Evolutionary conservation across 768 basidiomycete species (phyloP).

Genomic region (Leccinum subgranulosum): DNA sequence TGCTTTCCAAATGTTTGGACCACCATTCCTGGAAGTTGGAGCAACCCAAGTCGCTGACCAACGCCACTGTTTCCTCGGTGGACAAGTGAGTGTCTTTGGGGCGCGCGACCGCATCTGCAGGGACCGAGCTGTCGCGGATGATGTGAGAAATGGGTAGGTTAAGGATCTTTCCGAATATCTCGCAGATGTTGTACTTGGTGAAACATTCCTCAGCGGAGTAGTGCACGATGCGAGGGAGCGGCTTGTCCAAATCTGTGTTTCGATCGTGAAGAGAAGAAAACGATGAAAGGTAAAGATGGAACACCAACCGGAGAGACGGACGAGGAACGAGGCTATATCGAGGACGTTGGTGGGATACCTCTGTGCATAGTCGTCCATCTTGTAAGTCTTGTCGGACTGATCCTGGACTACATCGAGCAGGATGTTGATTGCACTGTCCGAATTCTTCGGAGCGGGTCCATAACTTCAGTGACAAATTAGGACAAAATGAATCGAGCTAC

Average conservation of each 20-base stretch:
- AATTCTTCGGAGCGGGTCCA: slow-evolving; percentile 79
- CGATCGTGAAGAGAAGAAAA: neutral
- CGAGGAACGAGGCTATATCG: slow-evolving; percentile 84
- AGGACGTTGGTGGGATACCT: slow-evolving; percentile 89
- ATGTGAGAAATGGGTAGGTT: slow-evolving; percentile 72
- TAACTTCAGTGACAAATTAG: slow-evolving; percentile 54
- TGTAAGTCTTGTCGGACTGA: slow-evolving; percentile 83
- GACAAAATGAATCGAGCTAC: neutral
- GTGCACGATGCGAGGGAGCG: slow-evolving; percentile 61
- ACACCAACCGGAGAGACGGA: slow-evolving; percentile 63
- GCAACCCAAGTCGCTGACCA: slow-evolving; percentile 60
- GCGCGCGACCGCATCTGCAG: slow-evolving; percentile 65
- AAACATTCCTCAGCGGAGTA: slow-evolving; percentile 79
- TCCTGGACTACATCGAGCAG: slow-evolving; percentile 85
- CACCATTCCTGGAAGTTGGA: slow-evolving; percentile 87
- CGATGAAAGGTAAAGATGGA: neutral
- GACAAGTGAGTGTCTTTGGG: slow-evolving; percentile 81
- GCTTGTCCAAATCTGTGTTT: slow-evolving; percentile 32
- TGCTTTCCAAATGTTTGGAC: slow-evolving; percentile 43
- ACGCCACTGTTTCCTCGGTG: slow-evolving; percentile 66
- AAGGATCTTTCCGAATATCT: slow-evolving; percentile 71
- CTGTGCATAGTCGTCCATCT: slow-evolving; percentile 94
- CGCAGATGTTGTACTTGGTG: slow-evolving; percentile 93
- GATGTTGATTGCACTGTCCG: slow-evolving; percentile 87
- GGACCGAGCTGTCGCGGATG: slow-evolving; percentile 65